Base-by-base conservation (phyloP, 352 stramenopile genomes). In the Phytopythium mirpurense region DNA sequence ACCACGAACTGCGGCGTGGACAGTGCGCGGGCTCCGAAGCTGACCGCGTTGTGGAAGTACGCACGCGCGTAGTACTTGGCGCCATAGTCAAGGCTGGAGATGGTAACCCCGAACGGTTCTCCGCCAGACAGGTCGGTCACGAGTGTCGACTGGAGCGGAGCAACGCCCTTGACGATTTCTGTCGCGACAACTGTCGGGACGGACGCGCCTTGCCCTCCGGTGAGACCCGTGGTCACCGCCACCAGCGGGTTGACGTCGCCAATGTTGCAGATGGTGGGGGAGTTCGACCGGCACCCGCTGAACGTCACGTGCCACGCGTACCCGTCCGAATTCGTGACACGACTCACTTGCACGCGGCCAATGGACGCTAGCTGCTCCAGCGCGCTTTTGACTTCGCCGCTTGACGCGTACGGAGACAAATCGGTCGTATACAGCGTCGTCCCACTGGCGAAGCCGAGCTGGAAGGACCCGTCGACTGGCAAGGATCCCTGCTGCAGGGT, bases 271-370 rank as follows among this genome's bases (percentile, higher is more conserved):
- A 98, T 72, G 10, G 73, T 42, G 10, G 65, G 67, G 0, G 83
- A 64, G 11, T 66, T 83, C 10, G 69, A 72, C 51, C 74, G 68
- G 40, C 89, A 98, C n/a, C 69, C 79, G 35, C 68, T 83, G 54
- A 97, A 98, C 19, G 92, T 95, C 11, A 98, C 76, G n/a, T 80
- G 71, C 91, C 91, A 98, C 18, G 78, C 73, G 65, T 94, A 97
- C 0, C 87, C 89, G 34, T 92, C 71, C 0, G 48, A 56, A 10
- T 78, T 74, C 5, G 79, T 83, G 23, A 65, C 63, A 0, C 87
- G 70, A 3, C 66, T 70, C 14, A 97, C 78, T 24, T 56, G 73
- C 16, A 94, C 83, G 11, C 74, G 63, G 1, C 82, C 83, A 29
- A 94, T 76, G 2, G 57, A 77, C 0, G 63, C 50, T 15, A 92